These are phyloP conservation scores for Vitis vinifera DNA, from an alignment of 164 flowering plant species.

Conservation along the genomic window ASM3070453v1 NC_081805.1:2677501-2678000, in stretches of 20 bases:
- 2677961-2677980: conserved; percentile 78
- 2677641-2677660: conserved; percentile 62
- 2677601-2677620: conserved; percentile 79
- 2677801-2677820: conserved; percentile 53
- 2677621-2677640: conserved; percentile 37
- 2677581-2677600: conserved; percentile 78
- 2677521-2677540: conserved; percentile 23
- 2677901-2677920: conserved; percentile 70
- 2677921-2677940: conserved; percentile 78
- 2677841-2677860: conserved; percentile 49
- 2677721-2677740: conserved; percentile 76
- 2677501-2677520: conserved; percentile 77
- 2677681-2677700: conserved; percentile 68
- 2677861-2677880: conserved; percentile 35
- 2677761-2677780: conserved; percentile 62
- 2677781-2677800: conserved; percentile 56
- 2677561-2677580: conserved; percentile 58
- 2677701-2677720: conserved; percentile 46
- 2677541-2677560: conserved; percentile 47
- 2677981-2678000: conserved; percentile 77
- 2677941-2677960: conserved; percentile 74
- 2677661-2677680: conserved; percentile 76
- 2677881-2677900: conserved; percentile 62
- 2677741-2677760: conserved; percentile 77
- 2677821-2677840: conserved; percentile 58